A percentile compares a stretch with the other conserved stretches of the same genome.
phyloP scores from a whole-genome alignment of 129 eudicot genomes.

The Artemisia tridentata region DNA sequence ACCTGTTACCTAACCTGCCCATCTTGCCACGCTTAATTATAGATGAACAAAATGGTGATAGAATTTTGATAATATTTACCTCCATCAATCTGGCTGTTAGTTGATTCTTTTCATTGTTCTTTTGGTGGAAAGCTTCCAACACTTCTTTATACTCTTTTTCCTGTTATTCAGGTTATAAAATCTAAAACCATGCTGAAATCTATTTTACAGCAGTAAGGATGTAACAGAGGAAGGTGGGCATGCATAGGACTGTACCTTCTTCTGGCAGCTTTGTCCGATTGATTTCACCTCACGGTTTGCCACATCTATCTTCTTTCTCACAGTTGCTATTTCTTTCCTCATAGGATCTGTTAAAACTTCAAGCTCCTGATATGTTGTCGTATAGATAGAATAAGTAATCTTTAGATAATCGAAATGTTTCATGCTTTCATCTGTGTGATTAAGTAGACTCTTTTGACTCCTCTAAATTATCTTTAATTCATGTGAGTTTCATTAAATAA shows the following conservation, averaged over 20 bases:
- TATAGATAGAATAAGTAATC: not conserved
- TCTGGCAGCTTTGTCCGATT: conserved; percentile 71
- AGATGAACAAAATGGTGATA: not conserved
- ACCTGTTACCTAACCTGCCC: not conserved
- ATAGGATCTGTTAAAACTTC: conserved; percentile 77
- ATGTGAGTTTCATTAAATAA: not conserved
- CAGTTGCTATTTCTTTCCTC: conserved; percentile 67
- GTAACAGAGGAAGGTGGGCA: conserved; percentile 1
- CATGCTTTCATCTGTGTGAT: not conserved
- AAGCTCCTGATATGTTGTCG: conserved; percentile 53
- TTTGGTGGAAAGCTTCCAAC: conserved; percentile 67
- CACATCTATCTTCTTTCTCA: conserved; percentile 64
- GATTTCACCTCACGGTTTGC: conserved; percentile 64
- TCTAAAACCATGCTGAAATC: not conserved
- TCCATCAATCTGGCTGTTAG: conserved; percentile 56
- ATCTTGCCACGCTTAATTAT: not conserved
- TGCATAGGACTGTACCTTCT: conserved; percentile 46
- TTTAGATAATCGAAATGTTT: conserved; percentile 9
- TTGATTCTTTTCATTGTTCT: conserved; percentile 72
- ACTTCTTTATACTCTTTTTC: conserved; percentile 84
- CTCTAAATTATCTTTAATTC: not conserved
- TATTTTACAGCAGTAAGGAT: conserved; percentile 4
- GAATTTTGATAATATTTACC: conserved; percentile 37
- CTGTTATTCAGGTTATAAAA: conserved; percentile 33
- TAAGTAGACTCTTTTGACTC: not conserved